A percentile compares a stretch with the other conserved stretches of the same genome.
These are phyloP conservation scores for Alternaria postmessia DNA, from an alignment of 2,329 filamentous ascomycete species.

Conservation along the genomic window DNA sequence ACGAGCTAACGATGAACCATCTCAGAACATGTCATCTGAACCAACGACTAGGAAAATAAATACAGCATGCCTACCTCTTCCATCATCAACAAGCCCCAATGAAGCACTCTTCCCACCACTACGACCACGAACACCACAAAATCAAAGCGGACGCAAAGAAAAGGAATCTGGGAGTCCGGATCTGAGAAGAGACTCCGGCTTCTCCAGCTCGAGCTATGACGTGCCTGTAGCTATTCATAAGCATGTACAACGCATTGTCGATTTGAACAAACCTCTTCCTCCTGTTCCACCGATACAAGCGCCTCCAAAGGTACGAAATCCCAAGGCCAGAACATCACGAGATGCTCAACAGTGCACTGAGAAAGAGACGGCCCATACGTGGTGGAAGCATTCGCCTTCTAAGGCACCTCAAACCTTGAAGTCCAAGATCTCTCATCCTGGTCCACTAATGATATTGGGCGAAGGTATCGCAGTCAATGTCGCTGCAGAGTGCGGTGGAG, in stretches of 20 bases:
- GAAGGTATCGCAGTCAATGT: constrained; percentile 19
- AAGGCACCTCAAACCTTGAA: constrained; percentile 23
- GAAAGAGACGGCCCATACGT: not conserved
- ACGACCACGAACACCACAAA: not conserved
- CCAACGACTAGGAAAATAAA: not conserved
- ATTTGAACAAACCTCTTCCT: constrained; percentile 28
- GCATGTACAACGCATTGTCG: constrained; percentile 1
- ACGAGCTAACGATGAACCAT: not conserved
- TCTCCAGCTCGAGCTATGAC: constrained; percentile 20
- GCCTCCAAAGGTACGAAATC: not conserved
- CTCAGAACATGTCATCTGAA: not conserved
- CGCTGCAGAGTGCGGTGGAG: constrained; percentile 21
- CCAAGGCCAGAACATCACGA: not conserved
- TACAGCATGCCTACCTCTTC: not conserved
- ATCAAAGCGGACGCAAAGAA: not conserved
- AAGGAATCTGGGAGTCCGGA: not conserved
- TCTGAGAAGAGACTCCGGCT: constrained; percentile 4
- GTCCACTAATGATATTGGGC: constrained; percentile 19
- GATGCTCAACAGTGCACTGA: not conserved
- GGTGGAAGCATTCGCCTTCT: constrained; percentile 13
- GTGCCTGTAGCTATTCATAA: constrained; percentile 17
- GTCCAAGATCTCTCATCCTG: constrained; percentile 32
- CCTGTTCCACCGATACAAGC: constrained; percentile 9
- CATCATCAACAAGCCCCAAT: not conserved
- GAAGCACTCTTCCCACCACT: constrained; percentile 6